Evolutionary conservation across 2,329 filamentous ascomycete species (phyloP).

Genomic region (Fusarium hostae): DNA sequence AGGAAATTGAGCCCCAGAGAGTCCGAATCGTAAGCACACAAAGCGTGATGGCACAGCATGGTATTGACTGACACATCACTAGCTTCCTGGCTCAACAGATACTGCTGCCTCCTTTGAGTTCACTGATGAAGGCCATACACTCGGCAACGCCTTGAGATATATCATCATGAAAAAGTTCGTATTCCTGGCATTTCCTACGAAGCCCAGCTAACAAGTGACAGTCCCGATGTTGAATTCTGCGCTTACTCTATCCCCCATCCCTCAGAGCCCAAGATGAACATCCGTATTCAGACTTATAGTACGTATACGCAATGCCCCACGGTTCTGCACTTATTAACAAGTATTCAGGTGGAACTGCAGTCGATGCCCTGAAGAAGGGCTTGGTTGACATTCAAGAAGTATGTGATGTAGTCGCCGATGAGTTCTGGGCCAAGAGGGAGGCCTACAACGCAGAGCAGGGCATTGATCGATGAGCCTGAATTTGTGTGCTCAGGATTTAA

Average conservation of each 20-base stretch:
- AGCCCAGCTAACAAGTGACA: constrained; percentile 52
- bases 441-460: constrained; percentile 50
- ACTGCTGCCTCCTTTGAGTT: constrained; percentile 97
- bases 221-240: constrained; percentile 96
- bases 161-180: constrained; percentile 98
- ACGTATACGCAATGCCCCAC: constrained; percentile 49
- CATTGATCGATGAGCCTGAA: constrained; percentile 46
- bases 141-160: constrained; percentile 93
- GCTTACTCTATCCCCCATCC: constrained; percentile 98
- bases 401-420: constrained; percentile 92
- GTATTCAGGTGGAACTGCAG: constrained; percentile 77
- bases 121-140: constrained; percentile 90
- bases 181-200: neutral
- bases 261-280: constrained; percentile 95
- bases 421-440: constrained; percentile 74
- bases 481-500: constrained; percentile 2
- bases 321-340: constrained; percentile 2
- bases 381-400: constrained; percentile 88
- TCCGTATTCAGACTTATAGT: constrained; percentile 98
- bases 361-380: constrained; percentile 90
- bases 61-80: constrained; percentile 16
- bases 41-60: no score
- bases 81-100: constrained; percentile 87
- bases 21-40: constrained; percentile 67
- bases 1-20: constrained; percentile 64